Conservation (phyloP, 768 basidiomycete species). For the Clavulina sp. region DNA sequence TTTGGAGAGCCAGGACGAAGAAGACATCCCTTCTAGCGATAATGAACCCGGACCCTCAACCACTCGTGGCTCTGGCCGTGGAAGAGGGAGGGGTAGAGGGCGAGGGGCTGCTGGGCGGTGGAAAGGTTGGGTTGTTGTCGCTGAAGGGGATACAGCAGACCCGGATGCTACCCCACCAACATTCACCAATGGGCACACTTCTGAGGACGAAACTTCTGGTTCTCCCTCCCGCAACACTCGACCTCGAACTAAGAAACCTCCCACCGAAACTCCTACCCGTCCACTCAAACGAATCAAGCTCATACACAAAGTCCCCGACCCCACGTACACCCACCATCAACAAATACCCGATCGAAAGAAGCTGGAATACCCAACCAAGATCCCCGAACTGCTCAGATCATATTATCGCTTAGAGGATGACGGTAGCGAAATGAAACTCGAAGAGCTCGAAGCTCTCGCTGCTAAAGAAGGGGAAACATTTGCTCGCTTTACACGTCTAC, state of each 20-base stretch:
- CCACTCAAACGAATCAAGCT: constrained; percentile 48
- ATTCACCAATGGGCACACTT: too few relatives aligned
- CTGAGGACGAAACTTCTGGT: too few relatives aligned
- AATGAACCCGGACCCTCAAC: background rate
- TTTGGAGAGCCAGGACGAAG: too few relatives aligned
- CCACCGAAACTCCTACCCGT: constrained; percentile 16
- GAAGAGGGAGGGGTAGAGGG: background rate
- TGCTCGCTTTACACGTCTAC: constrained; percentile 28
- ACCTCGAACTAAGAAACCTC: too few relatives aligned
- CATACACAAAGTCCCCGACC: constrained; percentile 46
- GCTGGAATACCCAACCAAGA: too few relatives aligned
- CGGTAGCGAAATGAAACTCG: constrained; percentile 30
- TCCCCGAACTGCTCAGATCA: constrained; percentile 40
- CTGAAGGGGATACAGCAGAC: too few relatives aligned
- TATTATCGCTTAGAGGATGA: constrained; percentile 36
- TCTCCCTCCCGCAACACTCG: too few relatives aligned
- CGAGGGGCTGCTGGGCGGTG: too few relatives aligned
- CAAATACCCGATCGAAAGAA: too few relatives aligned
- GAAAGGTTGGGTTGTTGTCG: too few relatives aligned
- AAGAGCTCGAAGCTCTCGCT: constrained; percentile 23
- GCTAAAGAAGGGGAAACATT: constrained; percentile 28
- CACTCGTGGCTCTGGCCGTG: background rate
- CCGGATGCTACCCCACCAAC: too few relatives aligned
- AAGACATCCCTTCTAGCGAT: too few relatives aligned
- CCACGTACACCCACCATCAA: constrained; percentile 39